phyloP scores from a whole-genome alignment of 1,284 basidiomycete species.

The Moniliophthora roreri region DNA sequence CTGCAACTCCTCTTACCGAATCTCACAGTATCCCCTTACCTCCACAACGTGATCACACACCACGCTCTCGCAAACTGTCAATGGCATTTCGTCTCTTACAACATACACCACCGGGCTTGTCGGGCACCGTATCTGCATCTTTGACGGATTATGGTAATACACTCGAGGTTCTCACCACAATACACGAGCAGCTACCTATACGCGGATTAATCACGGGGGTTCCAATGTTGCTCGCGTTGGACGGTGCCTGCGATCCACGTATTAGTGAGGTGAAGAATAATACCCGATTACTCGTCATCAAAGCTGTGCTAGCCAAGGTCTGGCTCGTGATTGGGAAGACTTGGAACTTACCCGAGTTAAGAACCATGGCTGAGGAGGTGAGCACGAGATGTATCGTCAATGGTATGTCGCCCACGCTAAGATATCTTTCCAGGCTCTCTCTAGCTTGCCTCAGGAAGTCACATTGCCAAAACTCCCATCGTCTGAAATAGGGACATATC shows the following conservation, averaged over 20 bases:
- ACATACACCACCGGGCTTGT: constrained; percentile 40
- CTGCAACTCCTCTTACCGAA: constrained; percentile 30
- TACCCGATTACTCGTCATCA: constrained; percentile 57
- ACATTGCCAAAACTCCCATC: constrained; percentile 30
- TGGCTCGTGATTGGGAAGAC: constrained; percentile 72
- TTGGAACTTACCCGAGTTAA: constrained; percentile 66
- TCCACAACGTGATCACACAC: constrained; percentile 35
- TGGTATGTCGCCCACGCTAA: constrained; percentile 1
- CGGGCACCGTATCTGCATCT: constrained; percentile 49
- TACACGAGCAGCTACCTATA: constrained; percentile 72
- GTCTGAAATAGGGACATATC: constrained; percentile 32
- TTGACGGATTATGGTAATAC: constrained; percentile 80
- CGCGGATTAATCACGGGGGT: constrained; percentile 75
- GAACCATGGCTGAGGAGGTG: constrained; percentile 59
- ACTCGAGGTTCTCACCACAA: constrained; percentile 64
- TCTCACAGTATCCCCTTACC: constrained; percentile 19
- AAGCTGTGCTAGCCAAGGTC: constrained; percentile 61
- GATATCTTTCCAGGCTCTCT: constrained; percentile 35
- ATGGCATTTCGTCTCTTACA: constrained; percentile 53
- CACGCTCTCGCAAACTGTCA: constrained; percentile 56
- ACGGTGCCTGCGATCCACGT: constrained; percentile 50
- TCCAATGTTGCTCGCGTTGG: constrained; percentile 84
- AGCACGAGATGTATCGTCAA: constrained; percentile 14
- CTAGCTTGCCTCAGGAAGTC: constrained; percentile 25
- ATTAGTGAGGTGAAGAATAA: constrained; percentile 37